Evolutionary conservation across 345 rosid genomes (phyloP).

Genomic region (Lumnitzera littorea): DNA sequence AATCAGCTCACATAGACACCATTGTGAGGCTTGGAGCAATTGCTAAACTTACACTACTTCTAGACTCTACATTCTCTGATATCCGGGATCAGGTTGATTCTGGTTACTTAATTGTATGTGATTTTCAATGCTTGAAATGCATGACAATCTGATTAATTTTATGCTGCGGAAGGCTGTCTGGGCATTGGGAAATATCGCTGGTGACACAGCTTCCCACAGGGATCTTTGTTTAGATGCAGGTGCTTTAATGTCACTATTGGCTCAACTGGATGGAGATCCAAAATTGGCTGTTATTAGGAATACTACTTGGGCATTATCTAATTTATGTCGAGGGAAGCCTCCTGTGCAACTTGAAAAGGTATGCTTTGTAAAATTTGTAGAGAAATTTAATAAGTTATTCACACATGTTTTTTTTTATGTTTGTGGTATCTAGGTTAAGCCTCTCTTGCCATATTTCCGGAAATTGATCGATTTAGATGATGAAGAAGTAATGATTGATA

Average conservation of each 20-base stretch:
- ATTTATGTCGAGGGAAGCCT: slow-evolving; percentile 47
- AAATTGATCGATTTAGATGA: slow-evolving; percentile 21
- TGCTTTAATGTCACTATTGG: slow-evolving; percentile 36
- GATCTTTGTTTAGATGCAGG: slow-evolving; percentile 41
- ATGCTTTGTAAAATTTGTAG: slow-evolving; percentile 20
- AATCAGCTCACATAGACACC: slow-evolving; percentile 52
- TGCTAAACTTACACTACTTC: slow-evolving; percentile 62
- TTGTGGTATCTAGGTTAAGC: slow-evolving; percentile 22
- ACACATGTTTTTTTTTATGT: background rate
- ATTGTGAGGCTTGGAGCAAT: slow-evolving; percentile 65
- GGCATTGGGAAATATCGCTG: slow-evolving; percentile 57
- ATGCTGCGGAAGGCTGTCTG: slow-evolving; percentile 32
- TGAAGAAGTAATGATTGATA: slow-evolving; percentile 29
- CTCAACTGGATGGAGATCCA: slow-evolving; percentile 32
- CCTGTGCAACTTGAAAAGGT: slow-evolving; percentile 40
- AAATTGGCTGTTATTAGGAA: slow-evolving; percentile 34
- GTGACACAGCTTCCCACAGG: slow-evolving; percentile 38
- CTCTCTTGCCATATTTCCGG: slow-evolving; percentile 19
- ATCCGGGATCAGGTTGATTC: slow-evolving; percentile 62
- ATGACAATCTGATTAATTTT: background rate
- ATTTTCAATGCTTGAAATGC: background rate
- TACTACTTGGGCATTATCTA: slow-evolving; percentile 48
- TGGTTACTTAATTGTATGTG: background rate
- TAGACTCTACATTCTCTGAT: slow-evolving; percentile 55
- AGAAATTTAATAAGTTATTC: slow-evolving; percentile 1